Base-by-base conservation (phyloP, 228 moss, liverwort and hornwort genomes). In the Sphagnum magellanicum region DNA sequence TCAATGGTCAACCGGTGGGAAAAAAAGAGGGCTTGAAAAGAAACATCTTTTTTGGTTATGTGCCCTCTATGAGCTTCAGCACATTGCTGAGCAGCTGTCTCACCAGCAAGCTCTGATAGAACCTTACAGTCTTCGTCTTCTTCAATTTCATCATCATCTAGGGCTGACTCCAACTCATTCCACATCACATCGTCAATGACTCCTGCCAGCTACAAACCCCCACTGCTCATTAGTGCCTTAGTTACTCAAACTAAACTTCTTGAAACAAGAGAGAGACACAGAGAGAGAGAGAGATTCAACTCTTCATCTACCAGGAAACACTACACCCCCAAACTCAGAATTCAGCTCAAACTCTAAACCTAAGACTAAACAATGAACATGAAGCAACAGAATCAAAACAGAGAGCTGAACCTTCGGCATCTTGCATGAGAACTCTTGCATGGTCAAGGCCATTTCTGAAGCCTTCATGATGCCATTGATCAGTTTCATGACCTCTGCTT, bases 391-490 rank as follows among this genome's bases (percentile, higher is more conserved):
- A 32, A 32, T 32, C 32, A 32, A 32, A 32, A 3, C 32, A n/a
- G 47, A 52, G 10, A 6, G 52, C n/a, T 65, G 32, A 32, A 80
- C 93, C 90, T 89, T 94, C 91, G 89, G 89, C 93, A 91, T 85
- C 76, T 94, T 89, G 61, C 84, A 85, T 5, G 87, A 87, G 50
- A 94, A 77, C 67, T 94, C 93, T 78, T 91, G 93, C 90, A 91
- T 91, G 50, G 89, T 82, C 64, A 89, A 81, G 59, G 93, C 87
- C 60, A 94, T 81, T 79, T 91, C 91, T 5, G 91, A 91, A 62
- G 93, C 93, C 77, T 89, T 94, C 77, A 91, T 72, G 50, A 94
- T 89, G 53, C 89, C 89, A 71, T 94, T 94, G 64, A 91, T 87
- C 57, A 94, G 78, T 70, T 82, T 89, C 91, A 91, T 86, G 62